Evolutionary conservation across 371 early-diverging fungal genomes (phyloP).

Genomic region (Mucor ambiguus): DNA sequence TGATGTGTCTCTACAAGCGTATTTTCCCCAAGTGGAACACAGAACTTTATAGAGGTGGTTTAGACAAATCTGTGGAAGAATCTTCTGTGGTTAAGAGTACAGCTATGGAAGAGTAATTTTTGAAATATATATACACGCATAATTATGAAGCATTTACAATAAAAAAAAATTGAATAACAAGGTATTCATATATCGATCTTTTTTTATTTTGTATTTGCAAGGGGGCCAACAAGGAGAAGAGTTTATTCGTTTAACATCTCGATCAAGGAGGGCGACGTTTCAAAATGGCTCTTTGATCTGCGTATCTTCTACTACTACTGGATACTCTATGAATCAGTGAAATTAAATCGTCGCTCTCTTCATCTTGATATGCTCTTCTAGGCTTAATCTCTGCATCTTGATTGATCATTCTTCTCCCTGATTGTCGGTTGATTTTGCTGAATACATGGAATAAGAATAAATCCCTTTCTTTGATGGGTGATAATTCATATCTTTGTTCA

Average conservation of each 20-base stretch:
- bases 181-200: background rate
- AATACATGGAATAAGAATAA: slow-evolving; percentile 11
- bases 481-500: slow-evolving; percentile 9
- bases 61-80: slow-evolving; percentile 19
- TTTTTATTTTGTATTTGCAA: background rate
- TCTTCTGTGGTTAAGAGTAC: slow-evolving; percentile 21
- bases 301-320: background rate
- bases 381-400: slow-evolving; percentile 13
- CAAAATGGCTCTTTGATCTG: slow-evolving; percentile 5
- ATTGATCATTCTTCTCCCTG: slow-evolving; percentile 8
- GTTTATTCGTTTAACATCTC: background rate
- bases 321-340: slow-evolving; percentile 2
- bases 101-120: slow-evolving; percentile 16
- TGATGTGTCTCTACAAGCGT: slow-evolving; percentile 95
- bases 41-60: slow-evolving; percentile 36
- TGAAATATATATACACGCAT: background rate
- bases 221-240: background rate
- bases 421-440: slow-evolving; percentile 8
- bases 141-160: slow-evolving; percentile 8
- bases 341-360: slow-evolving; percentile 2
- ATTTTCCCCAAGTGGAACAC: slow-evolving; percentile 92
- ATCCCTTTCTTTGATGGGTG: slow-evolving; percentile 8
- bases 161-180: slow-evolving; percentile 8
- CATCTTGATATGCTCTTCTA: slow-evolving; percentile 1
- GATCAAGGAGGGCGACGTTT: background rate